These are phyloP conservation scores for Ephemerocybe angulata DNA, from an alignment of 768 basidiomycete species.

Conservation along the genomic window DNA sequence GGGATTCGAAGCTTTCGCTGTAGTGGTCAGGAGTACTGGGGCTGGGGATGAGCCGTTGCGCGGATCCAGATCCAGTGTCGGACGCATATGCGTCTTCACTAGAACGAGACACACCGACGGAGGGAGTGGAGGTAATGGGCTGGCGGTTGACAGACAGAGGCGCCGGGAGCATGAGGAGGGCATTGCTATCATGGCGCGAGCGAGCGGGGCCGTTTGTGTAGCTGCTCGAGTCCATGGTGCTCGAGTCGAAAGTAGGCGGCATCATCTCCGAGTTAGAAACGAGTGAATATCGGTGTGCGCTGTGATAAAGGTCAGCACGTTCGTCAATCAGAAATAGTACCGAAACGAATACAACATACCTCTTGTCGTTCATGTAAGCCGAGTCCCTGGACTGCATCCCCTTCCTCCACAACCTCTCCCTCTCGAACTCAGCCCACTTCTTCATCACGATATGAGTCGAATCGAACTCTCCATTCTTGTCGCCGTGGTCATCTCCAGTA, in stretches of 20 bases:
- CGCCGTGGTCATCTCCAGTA: conserved; percentile 67
- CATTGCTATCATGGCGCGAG: conserved; percentile 63
- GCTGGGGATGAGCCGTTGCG: conserved; percentile 42
- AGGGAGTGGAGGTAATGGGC: conserved; percentile 46
- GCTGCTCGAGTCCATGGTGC: conserved; percentile 55
- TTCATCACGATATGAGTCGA: conserved; percentile 98
- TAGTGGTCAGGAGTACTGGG: conserved; percentile 37
- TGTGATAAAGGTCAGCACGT: conserved; percentile 15
- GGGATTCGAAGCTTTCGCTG: conserved; percentile 37
- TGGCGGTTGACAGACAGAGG: conserved; percentile 62
- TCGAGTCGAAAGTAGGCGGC: conserved; percentile 50
- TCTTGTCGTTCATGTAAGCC: conserved; percentile 64
- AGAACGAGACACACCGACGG: conserved; percentile 41
- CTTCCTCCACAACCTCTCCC: conserved; percentile 90
- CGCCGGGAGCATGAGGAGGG: conserved; percentile 70
- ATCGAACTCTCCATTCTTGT: conserved; percentile 98
- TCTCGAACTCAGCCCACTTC: conserved; percentile 97
- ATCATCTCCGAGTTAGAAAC: conserved; percentile 74
- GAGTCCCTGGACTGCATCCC: conserved; percentile 80
- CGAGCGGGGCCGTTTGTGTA: conserved; percentile 39
- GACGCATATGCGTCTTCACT: conserved; percentile 47
- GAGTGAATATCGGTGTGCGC: conserved; percentile 64
- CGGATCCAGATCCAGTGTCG: conserved; percentile 37
- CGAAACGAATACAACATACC: conserved; percentile 44
- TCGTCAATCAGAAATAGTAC: conserved; percentile 2